Conservation (phyloP, 2,329 filamentous ascomycete genomes). For the Podosphaera xanthii region DNA sequence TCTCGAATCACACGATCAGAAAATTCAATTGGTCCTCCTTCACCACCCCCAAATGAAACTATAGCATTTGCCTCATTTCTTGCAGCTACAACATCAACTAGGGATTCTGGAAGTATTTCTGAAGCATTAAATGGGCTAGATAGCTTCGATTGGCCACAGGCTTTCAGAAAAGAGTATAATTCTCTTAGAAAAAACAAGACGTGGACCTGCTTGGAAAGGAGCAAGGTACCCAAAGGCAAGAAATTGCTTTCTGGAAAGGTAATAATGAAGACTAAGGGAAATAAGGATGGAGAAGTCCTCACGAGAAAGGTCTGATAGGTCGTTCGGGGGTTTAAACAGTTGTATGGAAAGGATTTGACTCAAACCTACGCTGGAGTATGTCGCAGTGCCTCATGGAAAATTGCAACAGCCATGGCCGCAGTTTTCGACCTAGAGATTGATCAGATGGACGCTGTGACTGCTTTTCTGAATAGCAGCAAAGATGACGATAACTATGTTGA, state of each 20-base stretch:
- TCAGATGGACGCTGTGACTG: neutral
- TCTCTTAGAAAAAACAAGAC: neutral
- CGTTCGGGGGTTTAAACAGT: neutral
- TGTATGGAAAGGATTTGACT: neutral
- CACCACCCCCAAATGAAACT: neutral
- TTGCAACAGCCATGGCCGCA: neutral
- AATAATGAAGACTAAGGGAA: neutral
- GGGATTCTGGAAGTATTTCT: neutral
- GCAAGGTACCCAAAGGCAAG: neutral
- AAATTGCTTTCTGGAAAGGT: neutral
- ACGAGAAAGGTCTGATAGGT: neutral
- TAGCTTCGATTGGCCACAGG: neutral
- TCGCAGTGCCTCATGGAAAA: neutral
- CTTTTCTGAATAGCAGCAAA: neutral
- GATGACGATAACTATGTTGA: neutral
- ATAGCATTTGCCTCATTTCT: neutral
- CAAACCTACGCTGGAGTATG: neutral
- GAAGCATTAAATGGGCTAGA: neutral
- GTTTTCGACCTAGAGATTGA: neutral
- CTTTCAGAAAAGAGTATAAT: neutral
- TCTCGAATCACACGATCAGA: neutral
- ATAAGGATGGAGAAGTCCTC: neutral
- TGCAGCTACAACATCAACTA: neutral
- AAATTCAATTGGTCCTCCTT: neutral
- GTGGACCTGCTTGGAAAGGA: neutral